These are phyloP conservation scores for Boletus rubroflammeus DNA, from an alignment of 768 basidiomycete genomes.

Conservation along the genomic window DNA sequence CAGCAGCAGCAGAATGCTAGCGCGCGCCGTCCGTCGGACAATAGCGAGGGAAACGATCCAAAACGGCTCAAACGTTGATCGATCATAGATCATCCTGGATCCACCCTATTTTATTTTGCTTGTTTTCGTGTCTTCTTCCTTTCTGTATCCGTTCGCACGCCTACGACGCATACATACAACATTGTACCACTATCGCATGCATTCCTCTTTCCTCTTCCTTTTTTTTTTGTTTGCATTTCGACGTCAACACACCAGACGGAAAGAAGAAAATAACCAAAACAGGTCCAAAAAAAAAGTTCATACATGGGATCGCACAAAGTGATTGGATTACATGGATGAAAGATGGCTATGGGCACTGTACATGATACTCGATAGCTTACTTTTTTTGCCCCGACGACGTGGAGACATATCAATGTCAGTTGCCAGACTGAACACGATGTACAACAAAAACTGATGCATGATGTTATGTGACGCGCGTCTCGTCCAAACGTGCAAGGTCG, in stretches of 20 bases:
- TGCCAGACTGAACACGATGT: neutral
- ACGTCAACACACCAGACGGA: neutral
- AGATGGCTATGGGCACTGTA: neutral
- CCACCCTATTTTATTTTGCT: neutral
- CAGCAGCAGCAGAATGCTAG: constrained; percentile 19
- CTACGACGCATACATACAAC: neutral
- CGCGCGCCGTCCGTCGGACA: constrained; percentile 28
- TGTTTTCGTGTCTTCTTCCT: neutral
- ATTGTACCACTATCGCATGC: neutral
- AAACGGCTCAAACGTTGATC: constrained; percentile 43
- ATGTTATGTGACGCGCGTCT: constrained; percentile 13
- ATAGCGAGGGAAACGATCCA: constrained; percentile 15
- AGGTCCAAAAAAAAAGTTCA: neutral
- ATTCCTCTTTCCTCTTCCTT: too few species aligned
- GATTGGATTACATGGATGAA: neutral
- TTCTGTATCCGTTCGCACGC: neutral
- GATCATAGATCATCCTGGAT: too few species aligned
- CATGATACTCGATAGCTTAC: neutral
- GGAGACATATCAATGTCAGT: neutral
- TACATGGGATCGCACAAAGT: neutral
- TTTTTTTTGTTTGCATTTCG: neutral
- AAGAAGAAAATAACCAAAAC: neutral
- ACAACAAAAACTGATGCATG: neutral
- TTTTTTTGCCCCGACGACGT: too few species aligned
- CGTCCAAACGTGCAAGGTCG: constrained; percentile 47